phyloP scores from a whole-genome alignment of 495 filamentous ascomycete species.

The Neohortaea acidophila region DNA sequence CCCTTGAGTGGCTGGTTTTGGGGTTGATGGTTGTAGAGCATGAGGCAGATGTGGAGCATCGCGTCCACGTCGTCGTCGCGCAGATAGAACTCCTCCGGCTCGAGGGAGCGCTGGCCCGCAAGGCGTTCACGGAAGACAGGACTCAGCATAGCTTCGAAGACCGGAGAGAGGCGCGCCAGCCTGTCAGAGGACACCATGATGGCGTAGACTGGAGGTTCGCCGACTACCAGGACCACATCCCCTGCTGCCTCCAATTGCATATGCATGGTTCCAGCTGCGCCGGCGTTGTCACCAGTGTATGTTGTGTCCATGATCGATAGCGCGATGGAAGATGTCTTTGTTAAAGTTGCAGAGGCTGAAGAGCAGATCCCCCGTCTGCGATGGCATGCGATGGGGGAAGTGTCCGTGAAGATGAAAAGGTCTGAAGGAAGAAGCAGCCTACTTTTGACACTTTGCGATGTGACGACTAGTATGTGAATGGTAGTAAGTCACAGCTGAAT shows the following conservation, averaged over 20 bases:
- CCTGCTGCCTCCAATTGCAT: neutral
- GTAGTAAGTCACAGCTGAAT: too few relatives aligned
- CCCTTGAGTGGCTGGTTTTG: too few relatives aligned
- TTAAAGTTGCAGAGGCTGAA: too few relatives aligned
- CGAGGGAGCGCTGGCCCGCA: neutral
- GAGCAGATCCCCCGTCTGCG: neutral
- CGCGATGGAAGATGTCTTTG: neutral
- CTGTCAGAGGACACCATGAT: neutral
- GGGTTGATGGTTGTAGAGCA: conserved; percentile 4
- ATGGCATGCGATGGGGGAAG: neutral
- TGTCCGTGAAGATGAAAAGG: neutral
- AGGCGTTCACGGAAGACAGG: conserved; percentile 5
- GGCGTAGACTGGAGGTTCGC: neutral
- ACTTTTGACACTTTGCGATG: too few relatives aligned
- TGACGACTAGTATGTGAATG: too few relatives aligned
- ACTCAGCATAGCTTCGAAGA: conserved; percentile 1
- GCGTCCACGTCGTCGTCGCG: conserved; percentile 3
- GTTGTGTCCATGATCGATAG: neutral
- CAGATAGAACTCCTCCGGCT: conserved; percentile 3
- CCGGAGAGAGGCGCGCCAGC: neutral
- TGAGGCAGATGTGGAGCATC: conserved; percentile 6
- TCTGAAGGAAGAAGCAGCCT: too few relatives aligned
- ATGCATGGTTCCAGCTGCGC: neutral
- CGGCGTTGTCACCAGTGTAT: neutral
- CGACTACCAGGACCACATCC: conserved; percentile 1